Conservation (phyloP, 164 flowering plant genomes). For the Vitis rotundifolia region DNA sequence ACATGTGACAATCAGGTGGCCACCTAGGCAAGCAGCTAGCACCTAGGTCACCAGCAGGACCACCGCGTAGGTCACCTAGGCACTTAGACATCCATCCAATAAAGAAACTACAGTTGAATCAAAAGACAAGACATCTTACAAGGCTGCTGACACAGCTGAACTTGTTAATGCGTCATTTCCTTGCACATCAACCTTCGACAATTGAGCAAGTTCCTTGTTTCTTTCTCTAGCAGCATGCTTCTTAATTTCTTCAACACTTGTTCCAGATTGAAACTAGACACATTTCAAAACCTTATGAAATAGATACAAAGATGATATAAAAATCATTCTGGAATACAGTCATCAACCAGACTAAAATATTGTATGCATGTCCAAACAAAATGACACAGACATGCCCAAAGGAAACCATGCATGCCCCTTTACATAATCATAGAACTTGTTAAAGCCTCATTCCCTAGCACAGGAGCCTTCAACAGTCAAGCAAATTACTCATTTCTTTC, state of each 20-base stretch:
- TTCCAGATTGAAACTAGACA: constrained; percentile 44
- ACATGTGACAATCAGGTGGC: too few species aligned
- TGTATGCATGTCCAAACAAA: too few species aligned
- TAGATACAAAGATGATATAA: not conserved
- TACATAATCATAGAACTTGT: constrained; percentile 4
- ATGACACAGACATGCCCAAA: too few species aligned
- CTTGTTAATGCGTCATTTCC: constrained; percentile 19
- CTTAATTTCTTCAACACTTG: constrained; percentile 56
- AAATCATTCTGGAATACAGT: too few species aligned
- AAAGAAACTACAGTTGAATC: not conserved
- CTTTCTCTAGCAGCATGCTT: constrained; percentile 45
- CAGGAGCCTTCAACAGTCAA: constrained; percentile 24
- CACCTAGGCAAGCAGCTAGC: not conserved
- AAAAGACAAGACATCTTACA: constrained; percentile 18
- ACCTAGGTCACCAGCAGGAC: too few species aligned
- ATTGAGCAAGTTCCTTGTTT: constrained; percentile 27
- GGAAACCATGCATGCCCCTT: too few species aligned
- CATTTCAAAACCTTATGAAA: constrained; percentile 6
- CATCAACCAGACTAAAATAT: too few species aligned
- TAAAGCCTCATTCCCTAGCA: constrained; percentile 22
- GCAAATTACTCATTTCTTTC: constrained; percentile 31
- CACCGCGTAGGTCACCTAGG: too few species aligned
- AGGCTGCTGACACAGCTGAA: constrained; percentile 19
- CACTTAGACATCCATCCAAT: too few species aligned
- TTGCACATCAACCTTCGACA: constrained; percentile 25